These are phyloP conservation scores for Clavispora asparagi DNA, from an alignment of 805 yeast genomes.

Conservation along the genomic window DNA sequence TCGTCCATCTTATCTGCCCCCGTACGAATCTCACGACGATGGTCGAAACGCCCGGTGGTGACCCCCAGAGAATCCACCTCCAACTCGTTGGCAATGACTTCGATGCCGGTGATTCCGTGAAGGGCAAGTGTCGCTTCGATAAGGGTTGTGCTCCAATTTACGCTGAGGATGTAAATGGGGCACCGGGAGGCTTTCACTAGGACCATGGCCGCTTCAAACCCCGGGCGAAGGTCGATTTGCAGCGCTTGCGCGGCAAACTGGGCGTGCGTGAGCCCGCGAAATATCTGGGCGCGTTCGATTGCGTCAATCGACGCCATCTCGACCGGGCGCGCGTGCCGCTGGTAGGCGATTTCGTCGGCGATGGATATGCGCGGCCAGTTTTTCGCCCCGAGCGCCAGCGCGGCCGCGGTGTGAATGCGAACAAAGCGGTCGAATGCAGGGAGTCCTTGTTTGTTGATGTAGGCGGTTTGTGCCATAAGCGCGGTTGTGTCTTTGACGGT, in stretches of 20 bases:
- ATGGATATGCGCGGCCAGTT: constrained; percentile 25
- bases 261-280: constrained; percentile 33
- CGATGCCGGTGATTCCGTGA: constrained; percentile 19
- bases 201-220: constrained; percentile 31
- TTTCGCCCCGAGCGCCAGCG: background rate
- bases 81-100: constrained; percentile 49
- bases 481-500: constrained; percentile 51
- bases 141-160: constrained; percentile 55
- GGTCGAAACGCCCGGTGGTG: constrained; percentile 28
- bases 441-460: constrained; percentile 30
- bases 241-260: constrained; percentile 31
- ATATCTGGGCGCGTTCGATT: constrained; percentile 32
- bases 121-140: constrained; percentile 30
- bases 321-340: constrained; percentile 37
- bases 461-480: constrained; percentile 46
- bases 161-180: constrained; percentile 47
- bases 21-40: constrained; percentile 34
- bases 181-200: constrained; percentile 15
- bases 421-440: constrained; percentile 42
- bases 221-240: constrained; percentile 34
- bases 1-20: constrained; percentile 46
- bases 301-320: constrained; percentile 47
- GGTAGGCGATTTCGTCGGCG: constrained; percentile 41
- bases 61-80: constrained; percentile 24
- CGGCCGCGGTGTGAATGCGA: constrained; percentile 33